Percentiles rank a stretch among this genome's conserved stretches.
These are phyloP conservation scores for Nothophaeocryptopus gaeumannii DNA, from an alignment of 2,329 filamentous ascomycete species.

Conservation along the genomic window DNA sequence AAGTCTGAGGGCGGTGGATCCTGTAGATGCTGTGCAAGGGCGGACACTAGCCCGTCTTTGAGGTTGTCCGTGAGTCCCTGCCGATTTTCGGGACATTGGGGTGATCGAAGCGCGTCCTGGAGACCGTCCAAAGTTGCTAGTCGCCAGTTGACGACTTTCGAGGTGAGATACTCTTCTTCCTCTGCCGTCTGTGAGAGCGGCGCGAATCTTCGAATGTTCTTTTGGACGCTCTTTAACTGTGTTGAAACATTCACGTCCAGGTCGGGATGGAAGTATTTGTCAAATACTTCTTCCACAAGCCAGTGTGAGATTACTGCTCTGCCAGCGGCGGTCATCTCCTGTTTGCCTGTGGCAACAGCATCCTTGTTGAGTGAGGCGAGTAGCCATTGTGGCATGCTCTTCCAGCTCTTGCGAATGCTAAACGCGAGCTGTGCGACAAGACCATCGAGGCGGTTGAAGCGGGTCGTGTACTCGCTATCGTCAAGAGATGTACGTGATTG, in stretches of 20 bases:
- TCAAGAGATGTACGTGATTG: slow-evolving; percentile 92
- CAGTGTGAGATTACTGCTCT: slow-evolving; percentile 84
- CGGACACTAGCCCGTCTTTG: slow-evolving; percentile 66
- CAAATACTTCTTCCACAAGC: slow-evolving; percentile 87
- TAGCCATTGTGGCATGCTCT: slow-evolving; percentile 75
- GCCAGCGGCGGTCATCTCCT: slow-evolving; percentile 96
- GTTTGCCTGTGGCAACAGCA: slow-evolving; percentile 80
- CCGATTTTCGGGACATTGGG: slow-evolving; percentile 64
- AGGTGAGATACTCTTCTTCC: slow-evolving; percentile 81
- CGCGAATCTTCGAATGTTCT: slow-evolving; percentile 77
- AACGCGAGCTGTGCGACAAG: slow-evolving; percentile 94
- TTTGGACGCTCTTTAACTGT: slow-evolving; percentile 80
- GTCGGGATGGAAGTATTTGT: slow-evolving; percentile 87
- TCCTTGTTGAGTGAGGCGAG: slow-evolving; percentile 77
- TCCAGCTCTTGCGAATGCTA: slow-evolving; percentile 95
- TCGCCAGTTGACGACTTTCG: slow-evolving; percentile 88
- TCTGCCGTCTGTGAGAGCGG: slow-evolving; percentile 73
- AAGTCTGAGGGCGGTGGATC: slow-evolving; percentile 76
- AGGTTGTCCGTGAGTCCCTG: slow-evolving; percentile 55
- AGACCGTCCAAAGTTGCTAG: slow-evolving; percentile 93
- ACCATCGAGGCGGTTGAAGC: slow-evolving; percentile 87
- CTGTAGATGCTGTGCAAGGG: slow-evolving; percentile 69
- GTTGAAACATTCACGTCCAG: slow-evolving; percentile 73
- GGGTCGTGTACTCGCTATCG: slow-evolving; percentile 86
- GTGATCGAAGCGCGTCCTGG: slow-evolving; percentile 63